These are phyloP conservation scores for Mucor mucedo DNA, from an alignment of 371 early-diverging fungal species.

Conservation along the genomic window DNA sequence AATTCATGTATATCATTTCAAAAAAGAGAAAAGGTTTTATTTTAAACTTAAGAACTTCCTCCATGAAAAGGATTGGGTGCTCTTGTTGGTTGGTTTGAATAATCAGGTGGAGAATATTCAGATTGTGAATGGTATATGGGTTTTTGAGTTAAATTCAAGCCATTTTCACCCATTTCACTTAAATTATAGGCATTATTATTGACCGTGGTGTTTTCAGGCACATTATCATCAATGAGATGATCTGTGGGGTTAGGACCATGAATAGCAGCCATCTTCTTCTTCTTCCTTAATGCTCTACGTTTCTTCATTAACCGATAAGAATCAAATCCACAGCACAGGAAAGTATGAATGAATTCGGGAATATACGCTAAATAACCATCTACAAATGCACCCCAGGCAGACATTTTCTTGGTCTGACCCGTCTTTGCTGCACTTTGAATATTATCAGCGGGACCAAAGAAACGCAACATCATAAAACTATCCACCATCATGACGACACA, in stretches of 20 bases:
- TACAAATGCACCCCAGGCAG: constrained; percentile 36
- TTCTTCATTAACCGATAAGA: constrained; percentile 41
- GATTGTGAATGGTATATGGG: too few relatives aligned
- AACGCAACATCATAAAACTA: constrained; percentile 43
- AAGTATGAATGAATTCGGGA: constrained; percentile 43
- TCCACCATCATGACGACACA: constrained; percentile 47
- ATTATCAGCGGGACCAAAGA: constrained; percentile 35
- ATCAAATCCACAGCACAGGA: constrained; percentile 44
- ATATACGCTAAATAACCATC: constrained; percentile 50
- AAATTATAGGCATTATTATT: not conserved
- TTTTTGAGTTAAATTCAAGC: too few relatives aligned
- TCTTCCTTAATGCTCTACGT: constrained; percentile 34
- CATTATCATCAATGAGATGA: constrained; percentile 2
- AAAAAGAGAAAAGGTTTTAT: too few relatives aligned
- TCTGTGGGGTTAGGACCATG: constrained; percentile 13
- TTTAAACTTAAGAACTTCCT: too few relatives aligned
- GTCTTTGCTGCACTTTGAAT: constrained; percentile 13
- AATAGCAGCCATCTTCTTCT: constrained; percentile 3
- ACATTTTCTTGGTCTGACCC: constrained; percentile 7
- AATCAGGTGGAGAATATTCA: too few relatives aligned
- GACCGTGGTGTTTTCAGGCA: too few relatives aligned
- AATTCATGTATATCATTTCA: too few relatives aligned
- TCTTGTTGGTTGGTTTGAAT: too few relatives aligned
- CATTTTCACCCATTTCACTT: not conserved
- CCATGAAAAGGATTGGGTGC: too few relatives aligned